A percentile compares a stretch with the other conserved stretches of the same genome.
Conservation (phyloP, 78 protist genomes). For the Speleostelium caveatum region DNA sequence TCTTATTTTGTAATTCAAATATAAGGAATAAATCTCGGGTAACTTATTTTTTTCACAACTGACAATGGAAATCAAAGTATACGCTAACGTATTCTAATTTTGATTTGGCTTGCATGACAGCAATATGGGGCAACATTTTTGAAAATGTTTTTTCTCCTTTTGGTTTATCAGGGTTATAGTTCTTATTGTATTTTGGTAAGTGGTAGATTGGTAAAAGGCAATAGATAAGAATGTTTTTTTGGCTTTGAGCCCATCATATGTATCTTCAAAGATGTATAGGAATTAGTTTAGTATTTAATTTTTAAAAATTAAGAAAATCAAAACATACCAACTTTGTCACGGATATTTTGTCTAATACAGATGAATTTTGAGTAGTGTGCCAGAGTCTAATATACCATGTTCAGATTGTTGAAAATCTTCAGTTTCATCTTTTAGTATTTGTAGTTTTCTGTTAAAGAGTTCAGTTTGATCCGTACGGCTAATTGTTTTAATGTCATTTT, state of each 20-base stretch:
- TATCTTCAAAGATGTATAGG: neutral
- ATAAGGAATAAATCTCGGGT: too few species aligned
- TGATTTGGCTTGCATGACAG: neutral
- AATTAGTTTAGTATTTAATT: neutral
- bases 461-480: neutral
- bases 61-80: constrained; percentile 6
- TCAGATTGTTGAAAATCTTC: neutral
- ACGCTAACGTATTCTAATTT: neutral
- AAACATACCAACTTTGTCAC: constrained; percentile 1
- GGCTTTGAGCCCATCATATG: neutral
- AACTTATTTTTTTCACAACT: too few species aligned
- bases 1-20: too few species aligned
- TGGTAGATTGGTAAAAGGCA: neutral
- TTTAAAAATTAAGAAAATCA: neutral
- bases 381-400: neutral
- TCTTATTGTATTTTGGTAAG: neutral
- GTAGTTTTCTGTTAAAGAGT: neutral
- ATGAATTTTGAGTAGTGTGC: neutral
- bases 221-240: neutral
- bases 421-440: neutral
- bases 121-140: neutral
- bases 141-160: constrained; percentile 8
- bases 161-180: neutral
- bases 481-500: neutral
- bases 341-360: neutral